These are phyloP conservation scores for Amanita thiersii DNA, from an alignment of 768 basidiomycete genomes.

Conservation along the genomic window DNA sequence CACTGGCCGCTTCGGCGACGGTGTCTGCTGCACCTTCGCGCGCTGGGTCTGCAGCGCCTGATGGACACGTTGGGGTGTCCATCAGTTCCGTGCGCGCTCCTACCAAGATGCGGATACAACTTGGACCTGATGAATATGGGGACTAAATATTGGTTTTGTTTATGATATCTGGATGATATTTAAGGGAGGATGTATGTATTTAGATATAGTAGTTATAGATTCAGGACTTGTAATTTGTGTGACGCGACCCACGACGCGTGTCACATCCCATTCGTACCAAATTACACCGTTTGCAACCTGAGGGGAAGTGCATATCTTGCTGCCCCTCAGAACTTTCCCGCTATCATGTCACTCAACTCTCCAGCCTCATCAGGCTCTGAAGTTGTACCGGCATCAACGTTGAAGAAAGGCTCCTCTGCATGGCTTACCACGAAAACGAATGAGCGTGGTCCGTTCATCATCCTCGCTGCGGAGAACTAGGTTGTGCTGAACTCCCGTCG, in stretches of 20 bases:
- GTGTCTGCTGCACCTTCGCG: conserved; percentile 50
- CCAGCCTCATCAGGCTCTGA: conserved; percentile 23
- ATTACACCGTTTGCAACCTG: not conserved
- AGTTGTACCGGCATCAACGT: conserved; percentile 20
- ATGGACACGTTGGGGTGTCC: conserved; percentile 22
- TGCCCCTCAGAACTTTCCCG: not conserved
- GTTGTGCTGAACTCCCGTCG: conserved; percentile 3
- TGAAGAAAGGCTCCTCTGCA: conserved; percentile 29
- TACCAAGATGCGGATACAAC: conserved; percentile 53
- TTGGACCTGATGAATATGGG: conserved; percentile 7
- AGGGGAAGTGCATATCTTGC: not conserved
- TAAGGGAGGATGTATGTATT: too few relatives aligned
- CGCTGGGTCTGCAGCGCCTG: conserved; percentile 44
- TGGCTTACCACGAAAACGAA: conserved; percentile 34
- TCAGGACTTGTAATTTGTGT: too few relatives aligned
- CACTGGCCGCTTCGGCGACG: conserved; percentile 19
- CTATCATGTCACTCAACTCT: conserved; percentile 18
- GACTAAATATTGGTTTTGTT: conserved; percentile 2
- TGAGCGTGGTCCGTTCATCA: conserved; percentile 38
- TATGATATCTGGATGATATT: not conserved
- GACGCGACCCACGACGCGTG: too few relatives aligned
- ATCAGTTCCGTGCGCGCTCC: conserved; percentile 35
- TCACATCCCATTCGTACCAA: too few relatives aligned
- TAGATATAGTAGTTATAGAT: too few relatives aligned
- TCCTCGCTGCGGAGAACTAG: conserved; percentile 4